These are phyloP conservation scores for Akanthomyces muscarius DNA, from an alignment of 2,329 filamentous ascomycete genomes.

Conservation along the genomic window DNA sequence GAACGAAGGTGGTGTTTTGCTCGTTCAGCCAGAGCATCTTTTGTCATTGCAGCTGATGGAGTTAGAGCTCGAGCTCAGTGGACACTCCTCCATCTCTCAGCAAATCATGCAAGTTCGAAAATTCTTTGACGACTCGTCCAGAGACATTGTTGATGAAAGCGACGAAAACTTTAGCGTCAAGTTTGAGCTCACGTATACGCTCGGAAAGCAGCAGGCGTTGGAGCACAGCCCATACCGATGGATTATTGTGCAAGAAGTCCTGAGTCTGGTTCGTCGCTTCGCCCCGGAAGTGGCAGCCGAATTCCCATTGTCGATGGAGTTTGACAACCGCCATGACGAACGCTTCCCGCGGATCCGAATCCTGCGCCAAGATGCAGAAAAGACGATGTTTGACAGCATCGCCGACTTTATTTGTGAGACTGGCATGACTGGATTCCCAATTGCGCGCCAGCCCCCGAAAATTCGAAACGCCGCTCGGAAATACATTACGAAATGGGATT, in stretches of 20 bases:
- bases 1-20: constrained; percentile 46
- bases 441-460: constrained; percentile 30
- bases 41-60: constrained; percentile 62
- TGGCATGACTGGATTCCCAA: constrained; percentile 41
- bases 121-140: constrained; percentile 33
- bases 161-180: constrained; percentile 60
- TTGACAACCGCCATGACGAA: not conserved
- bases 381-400: constrained; percentile 32
- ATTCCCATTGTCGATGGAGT: not conserved
- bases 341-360: not conserved
- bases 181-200: constrained; percentile 61
- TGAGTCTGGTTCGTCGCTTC: not conserved
- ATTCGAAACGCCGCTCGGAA: not conserved
- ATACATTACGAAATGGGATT: not conserved
- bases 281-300: not conserved
- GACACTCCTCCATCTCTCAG: constrained; percentile 16
- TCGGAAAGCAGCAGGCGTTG: constrained; percentile 48
- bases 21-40: constrained; percentile 61
- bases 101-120: not conserved
- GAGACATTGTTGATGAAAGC: constrained; percentile 61
- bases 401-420: constrained; percentile 22
- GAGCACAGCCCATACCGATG: constrained; percentile 54
- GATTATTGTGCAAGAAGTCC: constrained; percentile 43
- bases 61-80: constrained; percentile 24
- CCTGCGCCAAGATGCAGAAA: not conserved